Base-by-base conservation (phyloP, 2,329 filamentous ascomycete species). In the Ophiognomonia clavigignenti-juglandacearum region DNA sequence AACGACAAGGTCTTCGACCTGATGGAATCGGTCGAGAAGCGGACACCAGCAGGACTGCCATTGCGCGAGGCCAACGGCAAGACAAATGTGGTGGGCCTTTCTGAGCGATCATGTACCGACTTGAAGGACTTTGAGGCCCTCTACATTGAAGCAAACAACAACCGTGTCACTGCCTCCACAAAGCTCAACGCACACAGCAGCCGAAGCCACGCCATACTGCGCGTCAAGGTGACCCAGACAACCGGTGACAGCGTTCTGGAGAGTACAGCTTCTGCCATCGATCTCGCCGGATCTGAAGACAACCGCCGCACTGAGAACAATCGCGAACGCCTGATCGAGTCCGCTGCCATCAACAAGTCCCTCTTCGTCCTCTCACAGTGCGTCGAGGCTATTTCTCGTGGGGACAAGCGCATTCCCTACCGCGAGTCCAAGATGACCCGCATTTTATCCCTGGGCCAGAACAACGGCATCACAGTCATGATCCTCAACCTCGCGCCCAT, bases 351-450 rank as follows among this genome's bases (percentile, higher is more conserved):
- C 73, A 97, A 97, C 76, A 97, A 96, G 71, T 95, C 88, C 54
- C 74, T 97, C 6, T 97, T 97, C 59, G 91, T 96, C 16, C 71
- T 97, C 40, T 92, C 89, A 36, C 90, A 96, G 64, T 97, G 92
- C 59, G 92, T 97, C 44, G 92, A 97, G 62, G 92, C 92, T 47
- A 97, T 97, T 61, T 87, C 86, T 1, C 73, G 80, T 20, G 80
- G 80, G 26, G 81, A 85, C 62, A 79, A 76, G 57, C 81, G 92
- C 27, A 92, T 97, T 59, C 92, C 93, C 0, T 97, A 95, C 64
- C 79, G 92, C 47, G 92, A 96, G 63, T 93, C 87, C 45, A 96
- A 97, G 72, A 96, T 97, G 92, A 97, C 93, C 1, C 80, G 92
- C 39, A 96, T 97, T 46, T 69, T 97, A 22, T 92, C 87, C 0